These are phyloP conservation scores for Pseudonitzschia delicatissima DNA, from an alignment of 108 stramenopile genomes.

Conservation along the genomic window DNA sequence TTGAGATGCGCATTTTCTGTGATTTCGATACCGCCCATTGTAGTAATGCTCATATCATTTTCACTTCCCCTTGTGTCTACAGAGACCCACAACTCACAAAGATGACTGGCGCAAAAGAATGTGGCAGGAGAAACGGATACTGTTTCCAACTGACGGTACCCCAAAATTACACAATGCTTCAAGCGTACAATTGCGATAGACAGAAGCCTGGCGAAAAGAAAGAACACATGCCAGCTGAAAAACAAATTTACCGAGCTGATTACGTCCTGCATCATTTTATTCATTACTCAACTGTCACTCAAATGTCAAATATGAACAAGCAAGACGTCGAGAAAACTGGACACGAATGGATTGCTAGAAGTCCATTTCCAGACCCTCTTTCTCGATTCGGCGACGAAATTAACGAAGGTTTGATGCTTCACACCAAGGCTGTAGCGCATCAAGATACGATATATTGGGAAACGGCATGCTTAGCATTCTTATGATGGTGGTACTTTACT, in stretches of 20 bases:
- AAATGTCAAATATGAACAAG: slow-evolving; percentile 51
- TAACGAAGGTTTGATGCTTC: slow-evolving; percentile 80
- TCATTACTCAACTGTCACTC: slow-evolving; percentile 82
- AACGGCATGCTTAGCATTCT: neutral
- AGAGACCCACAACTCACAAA: slow-evolving; percentile 24
- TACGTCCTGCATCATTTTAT: slow-evolving; percentile 84
- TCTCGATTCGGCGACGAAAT: slow-evolving; percentile 65
- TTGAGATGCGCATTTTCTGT: too few species aligned
- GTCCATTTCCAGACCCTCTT: slow-evolving; percentile 53
- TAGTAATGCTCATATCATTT: neutral
- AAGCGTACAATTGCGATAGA: slow-evolving; percentile 87
- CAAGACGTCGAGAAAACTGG: slow-evolving; percentile 43
- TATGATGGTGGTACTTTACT: slow-evolving; percentile 11
- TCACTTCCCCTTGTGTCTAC: neutral
- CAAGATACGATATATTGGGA: slow-evolving; percentile 54
- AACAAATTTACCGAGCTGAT: slow-evolving; percentile 64
- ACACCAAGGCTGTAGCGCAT: slow-evolving; percentile 79
- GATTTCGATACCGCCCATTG: neutral
- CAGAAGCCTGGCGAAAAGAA: slow-evolving; percentile 66
- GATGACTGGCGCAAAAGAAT: slow-evolving; percentile 17
- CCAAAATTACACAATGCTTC: slow-evolving; percentile 68
- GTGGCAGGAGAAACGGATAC: slow-evolving; percentile 22
- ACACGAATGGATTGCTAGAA: slow-evolving; percentile 16
- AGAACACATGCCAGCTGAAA: slow-evolving; percentile 72
- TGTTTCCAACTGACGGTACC: slow-evolving; percentile 66